These are phyloP conservation scores for Syncephalis plumigaleata DNA, from an alignment of 371 early-diverging fungal species.

Conservation along the genomic window DNA sequence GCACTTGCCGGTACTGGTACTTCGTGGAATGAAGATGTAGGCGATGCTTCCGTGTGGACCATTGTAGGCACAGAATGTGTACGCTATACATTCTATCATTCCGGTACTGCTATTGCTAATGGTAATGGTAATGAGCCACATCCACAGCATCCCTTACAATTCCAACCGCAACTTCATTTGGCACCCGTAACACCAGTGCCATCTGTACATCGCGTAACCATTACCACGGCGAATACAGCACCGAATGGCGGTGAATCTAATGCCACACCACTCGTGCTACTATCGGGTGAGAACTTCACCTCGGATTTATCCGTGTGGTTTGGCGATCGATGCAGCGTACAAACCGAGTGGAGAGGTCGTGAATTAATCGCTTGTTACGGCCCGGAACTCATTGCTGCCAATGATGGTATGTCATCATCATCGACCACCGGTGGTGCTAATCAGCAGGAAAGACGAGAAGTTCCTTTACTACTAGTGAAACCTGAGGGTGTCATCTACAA, in stretches of 20 bases:
- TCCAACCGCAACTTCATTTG: constrained; percentile 9
- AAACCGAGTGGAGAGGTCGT: constrained; percentile 27
- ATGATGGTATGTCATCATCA: too few species aligned
- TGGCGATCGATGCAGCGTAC: constrained; percentile 31
- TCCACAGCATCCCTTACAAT: constrained; percentile 2
- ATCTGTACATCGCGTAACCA: constrained; percentile 9
- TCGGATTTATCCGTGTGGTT: constrained; percentile 52
- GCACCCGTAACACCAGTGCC: constrained; percentile 9
- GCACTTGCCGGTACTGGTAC: not conserved
- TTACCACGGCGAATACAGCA: constrained; percentile 9
- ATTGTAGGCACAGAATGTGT: constrained; percentile 72
- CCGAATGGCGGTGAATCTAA: constrained; percentile 4
- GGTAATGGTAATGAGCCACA: constrained; percentile 11
- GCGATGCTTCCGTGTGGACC: constrained; percentile 78
- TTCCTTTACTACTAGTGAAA: constrained; percentile 40
- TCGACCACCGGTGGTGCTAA: constrained; percentile 7
- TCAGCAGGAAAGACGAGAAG: not conserved
- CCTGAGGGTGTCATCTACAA: constrained; percentile 45
- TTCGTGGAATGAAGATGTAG: constrained; percentile 66
- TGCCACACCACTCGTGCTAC: constrained; percentile 7
- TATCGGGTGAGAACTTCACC: constrained; percentile 36
- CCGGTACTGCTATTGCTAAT: constrained; percentile 17
- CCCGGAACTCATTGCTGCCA: constrained; percentile 14
- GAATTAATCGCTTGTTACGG: constrained; percentile 23
- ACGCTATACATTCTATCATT: constrained; percentile 52